These are phyloP conservation scores for Diutina siamensis DNA, from an alignment of 1,139 yeast genomes.

Conservation along the genomic window DNA sequence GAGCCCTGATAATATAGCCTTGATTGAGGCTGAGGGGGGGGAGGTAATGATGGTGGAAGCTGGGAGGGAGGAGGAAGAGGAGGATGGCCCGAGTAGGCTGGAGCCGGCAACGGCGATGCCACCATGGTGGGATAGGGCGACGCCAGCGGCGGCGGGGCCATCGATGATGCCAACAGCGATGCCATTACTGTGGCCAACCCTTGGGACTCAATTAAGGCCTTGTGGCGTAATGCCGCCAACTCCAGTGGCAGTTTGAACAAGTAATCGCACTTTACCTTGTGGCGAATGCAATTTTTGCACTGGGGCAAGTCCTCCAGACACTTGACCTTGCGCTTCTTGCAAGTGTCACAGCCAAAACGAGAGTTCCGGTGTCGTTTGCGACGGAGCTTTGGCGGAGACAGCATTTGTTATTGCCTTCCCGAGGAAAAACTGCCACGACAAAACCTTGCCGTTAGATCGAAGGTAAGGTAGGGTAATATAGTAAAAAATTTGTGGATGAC, in stretches of 20 bases:
- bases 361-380: slow-evolving; percentile 12
- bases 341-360: slow-evolving; percentile 33
- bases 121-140: not conserved
- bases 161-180: not conserved
- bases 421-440: too few relatives aligned
- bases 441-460: too few relatives aligned
- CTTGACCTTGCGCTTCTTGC: slow-evolving; percentile 33
- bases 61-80: not conserved
- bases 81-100: not conserved
- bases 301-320: slow-evolving; percentile 33
- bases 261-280: slow-evolving; percentile 31
- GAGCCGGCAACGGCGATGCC: not conserved
- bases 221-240: slow-evolving; percentile 14
- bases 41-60: too few relatives aligned
- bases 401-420: too few relatives aligned
- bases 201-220: not conserved
- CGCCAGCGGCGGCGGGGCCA: not conserved
- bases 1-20: too few relatives aligned
- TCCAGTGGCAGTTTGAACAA: slow-evolving; percentile 25
- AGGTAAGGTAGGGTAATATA: too few relatives aligned
- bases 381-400: not conserved
- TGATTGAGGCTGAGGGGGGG: too few relatives aligned
- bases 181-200: not conserved
- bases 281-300: slow-evolving; percentile 31
- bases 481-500: too few relatives aligned